Percentiles rank a stretch among this genome's conserved stretches.
phyloP scores from a whole-genome alignment of 768 basidiomycete species.

The Hemileccinum impolitum region DNA sequence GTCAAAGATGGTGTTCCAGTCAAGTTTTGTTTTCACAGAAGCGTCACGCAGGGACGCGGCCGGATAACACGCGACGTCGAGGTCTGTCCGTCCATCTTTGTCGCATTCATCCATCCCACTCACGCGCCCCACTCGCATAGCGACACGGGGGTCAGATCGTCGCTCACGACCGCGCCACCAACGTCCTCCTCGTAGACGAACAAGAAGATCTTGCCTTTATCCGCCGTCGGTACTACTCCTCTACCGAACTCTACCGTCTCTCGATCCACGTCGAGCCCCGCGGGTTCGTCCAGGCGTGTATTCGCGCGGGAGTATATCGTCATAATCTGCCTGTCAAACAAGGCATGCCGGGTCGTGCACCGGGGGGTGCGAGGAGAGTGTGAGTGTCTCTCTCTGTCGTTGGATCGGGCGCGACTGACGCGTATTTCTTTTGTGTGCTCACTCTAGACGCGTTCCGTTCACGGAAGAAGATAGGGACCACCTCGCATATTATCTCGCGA shows the following conservation, averaged over 20 bases:
- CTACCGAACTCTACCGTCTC: conserved; percentile 13
- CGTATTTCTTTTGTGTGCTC: too few species aligned
- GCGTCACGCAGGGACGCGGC: conserved; percentile 21
- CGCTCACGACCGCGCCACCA: conserved; percentile 10
- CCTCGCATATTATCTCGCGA: conserved; percentile 49
- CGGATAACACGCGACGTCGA: conserved; percentile 19
- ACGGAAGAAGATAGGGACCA: conserved; percentile 40
- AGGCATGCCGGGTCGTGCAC: conserved; percentile 25
- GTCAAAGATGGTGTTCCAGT: conserved; percentile 20
- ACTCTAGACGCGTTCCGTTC: conserved; percentile 28
- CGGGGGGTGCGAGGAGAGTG: neutral
- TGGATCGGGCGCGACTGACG: neutral
- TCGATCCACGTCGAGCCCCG: conserved; percentile 22
- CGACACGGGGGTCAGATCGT: conserved; percentile 21
- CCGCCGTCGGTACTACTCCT: conserved; percentile 26
- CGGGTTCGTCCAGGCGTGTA: conserved; percentile 25
- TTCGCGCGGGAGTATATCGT: conserved; percentile 11
- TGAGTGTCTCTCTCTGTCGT: conserved; percentile 4
- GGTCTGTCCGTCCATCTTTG: conserved; percentile 9
- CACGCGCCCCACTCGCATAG: conserved; percentile 7
- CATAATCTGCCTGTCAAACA: conserved; percentile 2
- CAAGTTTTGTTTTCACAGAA: conserved; percentile 27
- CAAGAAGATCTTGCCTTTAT: conserved; percentile 22
- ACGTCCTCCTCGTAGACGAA: conserved; percentile 31
- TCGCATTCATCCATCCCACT: too few species aligned